Evolutionary conservation across 768 basidiomycete genomes (phyloP), one percentile per base, ranked within the genome.

Genomic region (Amanita jacksonii): DNA sequence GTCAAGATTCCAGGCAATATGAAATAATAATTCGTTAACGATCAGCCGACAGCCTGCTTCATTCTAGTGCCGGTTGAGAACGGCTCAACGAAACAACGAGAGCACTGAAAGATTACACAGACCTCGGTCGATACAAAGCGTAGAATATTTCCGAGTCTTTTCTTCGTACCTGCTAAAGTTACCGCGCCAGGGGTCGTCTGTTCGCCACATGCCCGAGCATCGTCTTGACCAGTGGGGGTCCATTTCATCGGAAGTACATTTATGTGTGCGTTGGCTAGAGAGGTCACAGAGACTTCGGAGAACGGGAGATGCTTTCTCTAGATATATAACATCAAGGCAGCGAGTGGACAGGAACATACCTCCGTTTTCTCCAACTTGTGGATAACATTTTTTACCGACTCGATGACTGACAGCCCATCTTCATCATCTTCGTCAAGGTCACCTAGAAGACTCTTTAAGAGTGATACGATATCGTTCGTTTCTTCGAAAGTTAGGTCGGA

Each of bases 31-130:
- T 15, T 38, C 45, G 27, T 41, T 46, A 24, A 31, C 37, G 38
- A 46, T 28, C 18, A 46, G 19, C 25, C 38, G 45, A 36, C 45
- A 31, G 38, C 45, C 45, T 30, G 45, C 45, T 32, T 46, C 45
- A 40, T 38, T 46, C 45, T 46, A 46, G 39, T 12, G 38, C 38
- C 32, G 32, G 32, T 33, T 33, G 32, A 33, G 32, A 33, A 33
- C 16, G 32, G 9, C 16, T 3, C 36, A 45, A 37, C 22, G 38
- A 37, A 18, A 45, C 25, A 33, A 39, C 37, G 27, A 37, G 33
- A 39, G 35, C 44, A 38, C 38, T 45, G 44, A 37, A 45, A 37
- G 37, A 45, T 45, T 27, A 37, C 34, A 45, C 44, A 37, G 44
- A 45, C 44, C 35, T 45, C 36, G 44, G 38, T 37, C 37, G 44